These are phyloP conservation scores for Tulasnella sp. DNA, from an alignment of 768 basidiomycete species.

Conservation along the genomic window DNA sequence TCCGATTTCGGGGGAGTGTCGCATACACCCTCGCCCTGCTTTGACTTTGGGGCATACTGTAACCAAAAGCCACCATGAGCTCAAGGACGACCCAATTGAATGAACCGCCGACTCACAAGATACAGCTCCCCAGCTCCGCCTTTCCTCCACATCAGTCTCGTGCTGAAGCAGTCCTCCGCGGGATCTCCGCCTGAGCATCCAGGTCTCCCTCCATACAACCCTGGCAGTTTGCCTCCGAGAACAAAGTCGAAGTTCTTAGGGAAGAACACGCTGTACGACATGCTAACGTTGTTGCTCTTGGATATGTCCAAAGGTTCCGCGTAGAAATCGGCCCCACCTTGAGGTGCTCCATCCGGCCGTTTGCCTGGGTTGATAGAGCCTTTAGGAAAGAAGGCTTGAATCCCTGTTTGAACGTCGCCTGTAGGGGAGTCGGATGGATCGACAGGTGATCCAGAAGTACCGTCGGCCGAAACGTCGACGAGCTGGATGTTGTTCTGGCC, in stretches of 20 bases:
- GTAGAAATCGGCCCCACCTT: constrained; percentile 72
- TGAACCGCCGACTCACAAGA: constrained; percentile 41
- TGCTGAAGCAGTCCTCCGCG: constrained; percentile 76
- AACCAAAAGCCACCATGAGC: too few relatives aligned
- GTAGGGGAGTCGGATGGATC: constrained; percentile 31
- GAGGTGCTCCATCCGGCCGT: constrained; percentile 38
- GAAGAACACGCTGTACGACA: constrained; percentile 74
- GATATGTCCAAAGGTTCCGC: constrained; percentile 41
- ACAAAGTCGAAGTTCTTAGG: constrained; percentile 72
- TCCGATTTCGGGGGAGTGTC: constrained; percentile 51
- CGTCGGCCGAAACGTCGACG: constrained; percentile 47
- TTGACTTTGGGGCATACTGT: constrained; percentile 72
- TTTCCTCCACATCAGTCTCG: constrained; percentile 67
- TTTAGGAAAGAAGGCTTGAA: constrained; percentile 66
- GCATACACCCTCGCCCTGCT: constrained; percentile 60
- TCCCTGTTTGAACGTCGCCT: constrained; percentile 40
- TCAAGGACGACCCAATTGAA: too few relatives aligned
- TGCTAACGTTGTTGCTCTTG: constrained; percentile 49
- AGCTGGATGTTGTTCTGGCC: constrained; percentile 55
- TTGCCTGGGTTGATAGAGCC: constrained; percentile 64
- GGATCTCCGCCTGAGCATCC: constrained; percentile 69
- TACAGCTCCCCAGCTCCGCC: constrained; percentile 71
- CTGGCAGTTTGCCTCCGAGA: constrained; percentile 78
- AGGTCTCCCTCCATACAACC: constrained; percentile 52
- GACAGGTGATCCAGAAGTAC: constrained; percentile 35